phyloP scores from a whole-genome alignment of 2,329 filamentous ascomycete genomes.

The Tolypocladium tropicale region DNA sequence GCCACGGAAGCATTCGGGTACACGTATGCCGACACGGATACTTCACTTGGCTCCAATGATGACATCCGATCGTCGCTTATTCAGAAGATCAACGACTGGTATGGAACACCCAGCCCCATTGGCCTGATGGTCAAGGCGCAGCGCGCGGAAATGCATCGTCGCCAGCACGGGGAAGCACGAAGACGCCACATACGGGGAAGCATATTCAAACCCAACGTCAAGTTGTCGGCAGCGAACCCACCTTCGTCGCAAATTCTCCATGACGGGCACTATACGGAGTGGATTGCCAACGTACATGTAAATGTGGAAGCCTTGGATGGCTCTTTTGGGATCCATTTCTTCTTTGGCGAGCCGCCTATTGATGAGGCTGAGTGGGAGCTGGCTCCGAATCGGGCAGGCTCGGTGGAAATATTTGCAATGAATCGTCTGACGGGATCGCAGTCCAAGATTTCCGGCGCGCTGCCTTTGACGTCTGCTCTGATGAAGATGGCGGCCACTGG shows the following conservation, averaged over 20 bases:
- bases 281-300: slow-evolving; percentile 57
- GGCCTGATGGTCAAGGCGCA: slow-evolving; percentile 8
- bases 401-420: slow-evolving; percentile 45
- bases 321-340: slow-evolving; percentile 56
- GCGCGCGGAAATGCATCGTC: not conserved
- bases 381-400: slow-evolving; percentile 49
- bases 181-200: not conserved
- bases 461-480: slow-evolving; percentile 41
- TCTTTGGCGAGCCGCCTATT: slow-evolving; percentile 44
- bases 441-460: slow-evolving; percentile 33
- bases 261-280: slow-evolving; percentile 44
- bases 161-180: not conserved
- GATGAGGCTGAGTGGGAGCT: slow-evolving; percentile 38
- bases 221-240: slow-evolving; percentile 13
- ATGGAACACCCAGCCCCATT: slow-evolving; percentile 21
- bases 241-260: slow-evolving; percentile 20
- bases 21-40: slow-evolving; percentile 55
- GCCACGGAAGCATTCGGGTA: slow-evolving; percentile 57
- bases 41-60: slow-evolving; percentile 11
- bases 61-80: slow-evolving; percentile 22
- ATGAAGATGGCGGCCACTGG: slow-evolving; percentile 29
- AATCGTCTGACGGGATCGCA: slow-evolving; percentile 19
- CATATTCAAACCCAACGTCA: slow-evolving; percentile 14
- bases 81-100: slow-evolving; percentile 42
- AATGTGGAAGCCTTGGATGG: slow-evolving; percentile 48